These are phyloP conservation scores for Phanerochaete sordida DNA, from an alignment of 768 basidiomycete genomes.

Conservation along the genomic window DNA sequence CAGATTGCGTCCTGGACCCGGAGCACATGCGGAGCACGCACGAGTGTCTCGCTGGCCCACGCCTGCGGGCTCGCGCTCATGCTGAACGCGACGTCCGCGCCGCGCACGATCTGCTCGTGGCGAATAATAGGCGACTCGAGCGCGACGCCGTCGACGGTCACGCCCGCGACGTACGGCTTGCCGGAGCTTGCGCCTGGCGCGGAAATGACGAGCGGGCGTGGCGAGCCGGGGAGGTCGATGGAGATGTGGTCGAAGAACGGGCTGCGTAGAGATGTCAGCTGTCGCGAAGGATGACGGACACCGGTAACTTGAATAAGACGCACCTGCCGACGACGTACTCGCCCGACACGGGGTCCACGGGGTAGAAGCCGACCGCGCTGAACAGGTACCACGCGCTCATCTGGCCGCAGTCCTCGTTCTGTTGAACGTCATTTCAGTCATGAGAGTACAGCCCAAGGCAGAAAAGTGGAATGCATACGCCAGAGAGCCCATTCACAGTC, in stretches of 20 bases:
- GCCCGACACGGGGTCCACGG: conserved; percentile 75
- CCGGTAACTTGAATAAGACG: conserved; percentile 17
- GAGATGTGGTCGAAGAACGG: conserved; percentile 54
- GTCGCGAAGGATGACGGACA: not conserved
- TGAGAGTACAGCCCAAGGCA: too few relatives aligned
- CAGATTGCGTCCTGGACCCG: not conserved
- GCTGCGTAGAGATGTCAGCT: conserved; percentile 15
- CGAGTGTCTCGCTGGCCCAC: conserved; percentile 37
- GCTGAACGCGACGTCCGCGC: conserved; percentile 57
- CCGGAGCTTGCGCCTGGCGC: conserved; percentile 56
- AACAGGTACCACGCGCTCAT: conserved; percentile 91
- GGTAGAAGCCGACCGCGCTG: conserved; percentile 80
- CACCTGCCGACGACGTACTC: conserved; percentile 77
- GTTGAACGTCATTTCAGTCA: too few relatives aligned
- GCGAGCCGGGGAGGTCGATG: conserved; percentile 47
- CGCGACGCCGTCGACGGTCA: conserved; percentile 51
- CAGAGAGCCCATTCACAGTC: conserved; percentile 66
- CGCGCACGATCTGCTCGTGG: conserved; percentile 58
- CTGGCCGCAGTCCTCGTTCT: conserved; percentile 90
- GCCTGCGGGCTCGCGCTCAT: conserved; percentile 52
- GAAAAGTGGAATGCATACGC: conserved; percentile 50
- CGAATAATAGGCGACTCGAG: conserved; percentile 46
- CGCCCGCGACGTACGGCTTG: conserved; percentile 51
- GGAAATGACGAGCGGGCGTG: conserved; percentile 42
- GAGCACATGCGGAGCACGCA: not conserved